These are phyloP conservation scores for Fusarium torreyae DNA, from an alignment of 2,329 filamentous ascomycete genomes.

Conservation along the genomic window DNA sequence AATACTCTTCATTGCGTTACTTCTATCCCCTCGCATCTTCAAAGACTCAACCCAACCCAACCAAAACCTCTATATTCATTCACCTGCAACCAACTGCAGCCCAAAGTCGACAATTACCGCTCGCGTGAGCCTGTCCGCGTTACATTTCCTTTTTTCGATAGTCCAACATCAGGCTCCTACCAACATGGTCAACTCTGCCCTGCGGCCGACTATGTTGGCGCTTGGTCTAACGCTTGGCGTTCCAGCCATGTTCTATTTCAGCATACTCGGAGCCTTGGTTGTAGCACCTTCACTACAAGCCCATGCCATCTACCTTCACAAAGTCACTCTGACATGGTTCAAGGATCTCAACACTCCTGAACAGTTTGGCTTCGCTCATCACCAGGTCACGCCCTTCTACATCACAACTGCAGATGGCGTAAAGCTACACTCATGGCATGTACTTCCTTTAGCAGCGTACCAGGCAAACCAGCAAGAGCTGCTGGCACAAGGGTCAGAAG, in stretches of 20 bases:
- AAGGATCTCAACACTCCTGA: conserved; percentile 73
- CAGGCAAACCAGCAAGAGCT: conserved; percentile 61
- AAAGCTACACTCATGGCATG: conserved; percentile 79
- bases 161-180: no score
- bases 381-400: conserved; percentile 80
- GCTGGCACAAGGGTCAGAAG: conserved; percentile 49
- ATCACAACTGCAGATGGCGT: conserved; percentile 75
- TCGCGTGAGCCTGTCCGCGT: background rate
- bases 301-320: conserved; percentile 64
- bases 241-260: conserved; percentile 37
- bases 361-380: conserved; percentile 77
- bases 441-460: conserved; percentile 71
- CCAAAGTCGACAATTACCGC: background rate
- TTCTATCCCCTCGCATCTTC: background rate
- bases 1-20: background rate
- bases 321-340: conserved; percentile 65
- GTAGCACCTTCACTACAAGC: conserved; percentile 38
- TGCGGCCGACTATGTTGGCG: conserved; percentile 30
- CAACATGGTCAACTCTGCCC: conserved; percentile 20
- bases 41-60: conserved; percentile 3
- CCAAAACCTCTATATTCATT: background rate
- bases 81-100: background rate
- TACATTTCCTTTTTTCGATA: background rate
- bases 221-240: conserved; percentile 35
- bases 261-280: conserved; percentile 31